Evolutionary conservation across 1,139 yeast species (phyloP), one percentile per base, ranked within the genome.

Genomic region (Ogataea hybrid): DNA sequence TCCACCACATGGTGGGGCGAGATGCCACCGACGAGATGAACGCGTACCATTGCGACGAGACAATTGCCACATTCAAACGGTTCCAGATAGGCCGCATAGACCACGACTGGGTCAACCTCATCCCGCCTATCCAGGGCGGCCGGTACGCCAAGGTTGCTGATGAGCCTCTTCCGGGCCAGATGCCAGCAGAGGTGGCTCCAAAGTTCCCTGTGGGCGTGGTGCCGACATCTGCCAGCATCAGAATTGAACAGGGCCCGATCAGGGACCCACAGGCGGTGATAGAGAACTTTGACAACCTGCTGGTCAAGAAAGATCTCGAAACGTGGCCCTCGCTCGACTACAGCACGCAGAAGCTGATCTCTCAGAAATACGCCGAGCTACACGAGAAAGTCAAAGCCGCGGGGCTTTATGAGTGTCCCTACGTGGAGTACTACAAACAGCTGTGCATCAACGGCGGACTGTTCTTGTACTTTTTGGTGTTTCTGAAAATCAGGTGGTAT

Each of bases 91-190:
- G 96, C 2, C 57, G 56, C 22, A 76, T 87, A 6, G 77, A 79
- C 43, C 60, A 68, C 44, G 67, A 68, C 4, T 88, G 96, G 96
- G 71, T 70, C 41, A 84, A 86, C 59, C 65, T 87, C 58, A 59
- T 84, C 28, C 96, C 97, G 5, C 97, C 97, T 0, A 85, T 89
- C 48, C 96, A 87, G 62, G 95, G 96, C 6, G 96, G 88, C 0
- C 54, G 59, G 3, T 84, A 75, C 58, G 51, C 69, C 23, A 45
- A 47, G 7, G 20, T 53, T 6, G 61, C 47, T 37, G 58, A 53
- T 25, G 32, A 30, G 12, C 41, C 42, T 15, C 34, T 53, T 22
- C 56, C 63, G 6, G 83, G 81, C 2, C 66, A 59, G 44, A 68
- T 71, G 12, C 60, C 54, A 4, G 56, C 63, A 0, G 50, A 52